Evolutionary conservation across 192 early-diverging fungal species (phyloP).

Genomic region (Globomyces pollinis-pini): DNA sequence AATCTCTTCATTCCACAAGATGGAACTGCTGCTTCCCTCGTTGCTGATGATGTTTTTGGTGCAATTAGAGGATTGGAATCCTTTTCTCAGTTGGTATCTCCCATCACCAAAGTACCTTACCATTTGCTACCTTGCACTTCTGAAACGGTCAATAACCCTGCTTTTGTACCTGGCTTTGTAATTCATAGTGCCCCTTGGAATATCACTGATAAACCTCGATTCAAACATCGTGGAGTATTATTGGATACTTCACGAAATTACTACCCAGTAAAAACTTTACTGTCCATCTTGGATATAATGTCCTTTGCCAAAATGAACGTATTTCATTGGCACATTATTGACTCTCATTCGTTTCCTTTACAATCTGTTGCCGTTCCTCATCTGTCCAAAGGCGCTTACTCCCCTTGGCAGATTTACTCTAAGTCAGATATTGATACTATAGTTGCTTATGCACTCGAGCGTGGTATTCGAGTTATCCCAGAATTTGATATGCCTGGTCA

Average conservation of each 20-base stretch:
- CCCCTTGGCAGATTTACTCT: constrained; percentile 55
- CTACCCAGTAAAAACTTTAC: not conserved
- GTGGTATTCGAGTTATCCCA: constrained; percentile 84
- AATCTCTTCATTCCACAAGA: not conserved
- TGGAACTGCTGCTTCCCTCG: not conserved
- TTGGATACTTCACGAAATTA: constrained; percentile 1
- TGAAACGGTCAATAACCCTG: too few relatives aligned
- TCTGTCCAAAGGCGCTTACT: constrained; percentile 64
- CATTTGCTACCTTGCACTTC: too few relatives aligned
- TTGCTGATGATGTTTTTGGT: not conserved
- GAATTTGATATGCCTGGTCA: constrained; percentile 89
- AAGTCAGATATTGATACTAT: constrained; percentile 62
- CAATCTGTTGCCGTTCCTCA: not conserved
- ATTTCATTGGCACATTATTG: not conserved
- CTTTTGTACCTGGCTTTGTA: not conserved
- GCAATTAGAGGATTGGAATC: not conserved
- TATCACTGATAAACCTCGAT: not conserved
- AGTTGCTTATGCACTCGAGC: constrained; percentile 62
- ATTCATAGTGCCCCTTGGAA: not conserved
- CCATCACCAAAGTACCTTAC: not conserved
- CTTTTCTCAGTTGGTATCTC: not conserved
- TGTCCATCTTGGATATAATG: not conserved
- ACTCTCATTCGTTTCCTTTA: not conserved
- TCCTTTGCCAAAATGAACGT: not conserved
- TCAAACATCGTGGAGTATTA: not conserved